A percentile compares a stretch with the other conserved stretches of the same genome.
Conservation (phyloP, 805 yeast species). For the Blastobotrys americana region DNA sequence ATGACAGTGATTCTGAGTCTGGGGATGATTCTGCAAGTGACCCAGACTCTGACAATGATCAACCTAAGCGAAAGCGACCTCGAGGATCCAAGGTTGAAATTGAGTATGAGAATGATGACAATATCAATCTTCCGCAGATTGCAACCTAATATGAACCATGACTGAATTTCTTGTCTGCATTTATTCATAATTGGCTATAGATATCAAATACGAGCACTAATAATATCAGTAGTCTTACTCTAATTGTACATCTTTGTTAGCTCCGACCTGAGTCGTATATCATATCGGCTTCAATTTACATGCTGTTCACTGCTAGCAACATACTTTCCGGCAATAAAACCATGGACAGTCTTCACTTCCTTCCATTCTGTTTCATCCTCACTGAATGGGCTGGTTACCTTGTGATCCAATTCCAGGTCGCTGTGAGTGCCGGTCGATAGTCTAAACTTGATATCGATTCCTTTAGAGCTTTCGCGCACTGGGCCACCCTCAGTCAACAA, state of each 20-base stretch:
- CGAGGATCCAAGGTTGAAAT: conserved; percentile 22
- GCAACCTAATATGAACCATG: conserved; percentile 4
- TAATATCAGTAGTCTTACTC: too few species aligned
- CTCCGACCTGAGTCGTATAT: too few species aligned
- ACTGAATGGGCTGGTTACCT: conserved; percentile 13
- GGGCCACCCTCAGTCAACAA: conserved; percentile 62
- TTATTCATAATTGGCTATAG: background rate
- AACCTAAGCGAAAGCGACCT: conserved; percentile 9
- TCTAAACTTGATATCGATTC: conserved; percentile 50
- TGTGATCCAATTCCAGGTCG: conserved; percentile 8
- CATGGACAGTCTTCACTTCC: background rate
- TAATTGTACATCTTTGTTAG: too few species aligned
- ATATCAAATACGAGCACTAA: too few species aligned
- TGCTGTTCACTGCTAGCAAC: conserved; percentile 7
- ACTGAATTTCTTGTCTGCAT: background rate
- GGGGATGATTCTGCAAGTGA: conserved; percentile 34
- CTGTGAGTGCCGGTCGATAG: background rate
- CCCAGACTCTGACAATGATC: conserved; percentile 3
- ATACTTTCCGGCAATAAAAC: background rate
- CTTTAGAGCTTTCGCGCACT: conserved; percentile 67
- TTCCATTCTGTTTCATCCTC: conserved; percentile 7
- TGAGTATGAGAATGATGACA: conserved; percentile 23
- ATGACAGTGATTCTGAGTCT: conserved; percentile 32
- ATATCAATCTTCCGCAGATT: conserved; percentile 6
- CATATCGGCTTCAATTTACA: too few species aligned